These are phyloP conservation scores for Stereum hirsutum DNA, from an alignment of 1,284 basidiomycete genomes.

Conservation along the genomic window DNA sequence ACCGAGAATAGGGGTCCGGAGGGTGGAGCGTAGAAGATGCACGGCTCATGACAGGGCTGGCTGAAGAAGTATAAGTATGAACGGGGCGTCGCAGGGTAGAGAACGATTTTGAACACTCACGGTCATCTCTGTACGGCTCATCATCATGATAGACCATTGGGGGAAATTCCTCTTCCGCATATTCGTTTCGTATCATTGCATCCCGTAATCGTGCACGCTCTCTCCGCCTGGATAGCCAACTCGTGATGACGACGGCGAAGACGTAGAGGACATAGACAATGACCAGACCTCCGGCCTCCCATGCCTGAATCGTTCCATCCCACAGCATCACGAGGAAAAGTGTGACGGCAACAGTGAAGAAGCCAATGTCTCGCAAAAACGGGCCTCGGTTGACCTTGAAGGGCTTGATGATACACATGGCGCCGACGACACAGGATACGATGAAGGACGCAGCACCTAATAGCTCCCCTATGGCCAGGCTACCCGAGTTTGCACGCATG, in stretches of 20 bases:
- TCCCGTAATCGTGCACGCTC: slow-evolving; percentile 38
- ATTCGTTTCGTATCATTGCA: slow-evolving; percentile 50
- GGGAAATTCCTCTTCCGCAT: slow-evolving; percentile 38
- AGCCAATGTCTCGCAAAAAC: slow-evolving; percentile 90
- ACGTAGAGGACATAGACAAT: slow-evolving; percentile 78
- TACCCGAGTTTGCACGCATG: slow-evolving; percentile 79
- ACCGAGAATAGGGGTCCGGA: slow-evolving; percentile 17
- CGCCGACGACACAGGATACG: slow-evolving; percentile 90
- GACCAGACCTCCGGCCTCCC: slow-evolving; percentile 74
- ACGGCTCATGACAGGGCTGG: slow-evolving; percentile 4
- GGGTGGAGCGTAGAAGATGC: slow-evolving; percentile 12
- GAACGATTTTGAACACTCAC: slow-evolving; percentile 28
- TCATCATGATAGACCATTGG: slow-evolving; percentile 25
- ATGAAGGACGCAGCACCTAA: slow-evolving; percentile 95
- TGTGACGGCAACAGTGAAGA: slow-evolving; percentile 79
- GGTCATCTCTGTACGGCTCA: slow-evolving; percentile 50
- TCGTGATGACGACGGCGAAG: slow-evolving; percentile 62
- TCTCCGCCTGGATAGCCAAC: slow-evolving; percentile 64
- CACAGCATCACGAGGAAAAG: slow-evolving; percentile 71
- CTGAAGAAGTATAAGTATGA: slow-evolving; percentile 6
- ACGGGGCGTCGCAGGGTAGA: slow-evolving; percentile 1
- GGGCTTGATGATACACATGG: slow-evolving; percentile 92
- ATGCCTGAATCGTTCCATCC: slow-evolving; percentile 66
- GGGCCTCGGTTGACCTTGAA: slow-evolving; percentile 77
- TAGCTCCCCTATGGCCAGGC: slow-evolving; percentile 90